Evolutionary conservation across 2,329 filamentous ascomycete species (phyloP), one percentile per base, ranked within the genome.

Genomic region (Periconia sp.): DNA sequence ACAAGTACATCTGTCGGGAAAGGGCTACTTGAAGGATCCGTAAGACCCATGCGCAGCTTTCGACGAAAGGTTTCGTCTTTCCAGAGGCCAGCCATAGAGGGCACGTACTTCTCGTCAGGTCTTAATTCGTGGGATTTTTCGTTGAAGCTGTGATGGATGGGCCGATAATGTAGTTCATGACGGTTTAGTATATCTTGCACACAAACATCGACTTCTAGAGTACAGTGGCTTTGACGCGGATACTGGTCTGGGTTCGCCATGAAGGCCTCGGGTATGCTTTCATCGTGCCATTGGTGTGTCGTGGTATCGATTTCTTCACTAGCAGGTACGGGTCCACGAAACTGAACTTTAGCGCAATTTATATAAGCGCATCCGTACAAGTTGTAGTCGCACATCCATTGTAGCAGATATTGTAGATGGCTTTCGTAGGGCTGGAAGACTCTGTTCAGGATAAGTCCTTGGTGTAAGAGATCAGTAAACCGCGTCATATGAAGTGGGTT

Each of bases 311-410:
- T 77, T 19, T 87, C 81, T n/a, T 86, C 78, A 63, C 84, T 85
- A 9, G 82, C 77, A 0, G 92, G 92, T 1, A 97, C 79, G 0
- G 92, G 92, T 2, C 80, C 79, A 50, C 94, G 85, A 68, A 96
- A 97, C 27, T 77, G 81, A 1, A 87, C 84, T 58, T 85, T 89
- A 10, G 79, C 79, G 47, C 86, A 88, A 54, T 93, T 84, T 59
- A 97, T 85, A 65, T 93, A 95, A 52, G 86, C 88, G 69, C 94
- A 99, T 7, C 95, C 95, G 71, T 96, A 97, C 61, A 99, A 79
- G 69, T 97, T 99, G 79, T 95, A 99, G 72, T 99, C 95, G 59
- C 88, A 89, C 94, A 99, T 97, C 84, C 95, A 99, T 74, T 99
- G 95, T 10, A 94, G 81, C 9, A 97, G 77, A 70, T 92, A 97